Base-by-base conservation (phyloP, 2,329 filamentous ascomycete species). In the Verticillium dahliae region DNA sequence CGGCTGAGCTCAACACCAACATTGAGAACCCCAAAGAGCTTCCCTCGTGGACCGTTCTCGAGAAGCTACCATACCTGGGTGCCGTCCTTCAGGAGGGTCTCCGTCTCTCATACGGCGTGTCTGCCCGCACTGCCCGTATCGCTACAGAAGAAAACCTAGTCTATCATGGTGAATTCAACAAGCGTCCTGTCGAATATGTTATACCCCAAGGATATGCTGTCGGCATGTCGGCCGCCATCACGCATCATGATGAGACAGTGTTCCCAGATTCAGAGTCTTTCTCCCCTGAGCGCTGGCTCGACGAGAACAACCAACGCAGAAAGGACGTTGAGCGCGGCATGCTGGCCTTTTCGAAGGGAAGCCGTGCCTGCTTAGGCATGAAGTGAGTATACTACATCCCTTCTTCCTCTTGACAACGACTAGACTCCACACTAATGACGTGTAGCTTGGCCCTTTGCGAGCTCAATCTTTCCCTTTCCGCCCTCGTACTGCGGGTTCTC, bases 261-360 rank as follows among this genome's bases (percentile, higher is more conserved):
- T 77, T 73, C 61, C 68, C 76, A 0, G 68, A 78, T 3, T 73
- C 77, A 0, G 67, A 77, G 45, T 61, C 66, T 0, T 81, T 77
- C 61, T 56, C 64, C 3, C 78, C 78, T 0, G 75, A 79, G 50
- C 72, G 78, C 3, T 81, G 74, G 72, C 63, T 80, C 4, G 73
- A 73, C 39, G 69, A 70, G 34, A 65, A 72, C 31, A 65, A 67
- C 58, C 60, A 69, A 35, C 65, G 63, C 35, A 69, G 69, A 4
- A 72, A 71, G 54, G 65, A 69, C 1, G 62, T 78, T 0, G 73
- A 78, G 34, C 70, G 70, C n/a, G 73, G 71, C 50, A 71, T 80
- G 54, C 68, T 80, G 14, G 61, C 75, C 1, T 81, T 81, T 63
- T 74, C 72, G 3, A 77, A 74, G 57, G 79, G 77, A 1, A 70